Evolutionary conservation across 805 yeast genomes (phyloP).

Genomic region (Teunomyces barrocoloradensis): DNA sequence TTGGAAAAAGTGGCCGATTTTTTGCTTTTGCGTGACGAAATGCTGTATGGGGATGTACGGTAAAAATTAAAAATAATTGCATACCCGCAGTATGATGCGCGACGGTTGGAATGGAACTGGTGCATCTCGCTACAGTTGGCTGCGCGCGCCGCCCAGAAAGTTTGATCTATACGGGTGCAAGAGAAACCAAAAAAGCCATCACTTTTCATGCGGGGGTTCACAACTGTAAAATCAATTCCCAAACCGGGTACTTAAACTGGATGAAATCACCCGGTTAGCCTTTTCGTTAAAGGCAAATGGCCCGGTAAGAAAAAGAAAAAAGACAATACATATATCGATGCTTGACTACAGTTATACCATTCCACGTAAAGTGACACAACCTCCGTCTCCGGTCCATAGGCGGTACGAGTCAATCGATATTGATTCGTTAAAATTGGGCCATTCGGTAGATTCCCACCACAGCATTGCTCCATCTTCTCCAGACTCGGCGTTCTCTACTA

Average conservation of each 20-base stretch:
- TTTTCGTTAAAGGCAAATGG: neutral
- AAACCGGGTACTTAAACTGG: neutral
- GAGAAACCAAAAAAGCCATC: neutral
- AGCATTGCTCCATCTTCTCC: neutral
- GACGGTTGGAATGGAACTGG: neutral
- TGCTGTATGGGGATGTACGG: neutral
- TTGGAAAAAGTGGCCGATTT: neutral
- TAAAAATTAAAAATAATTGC: no score
- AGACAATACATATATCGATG: neutral
- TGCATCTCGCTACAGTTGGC: neutral
- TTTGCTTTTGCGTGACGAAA: neutral
- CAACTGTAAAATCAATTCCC: neutral
- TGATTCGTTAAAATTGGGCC: neutral
- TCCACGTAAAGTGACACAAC: neutral
- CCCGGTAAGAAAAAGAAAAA: neutral
- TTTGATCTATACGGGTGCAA: neutral
- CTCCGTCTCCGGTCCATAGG: neutral
- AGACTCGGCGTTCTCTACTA: neutral
- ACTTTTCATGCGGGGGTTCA: neutral
- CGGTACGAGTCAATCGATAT: neutral
- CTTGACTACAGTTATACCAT: constrained; percentile 1
- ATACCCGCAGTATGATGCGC: neutral
- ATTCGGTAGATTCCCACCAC: neutral
- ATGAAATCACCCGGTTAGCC: neutral
- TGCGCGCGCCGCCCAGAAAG: neutral